phyloP scores from a whole-genome alignment of 2,329 filamentous ascomycete genomes.

The Monosporascus ibericus region DNA sequence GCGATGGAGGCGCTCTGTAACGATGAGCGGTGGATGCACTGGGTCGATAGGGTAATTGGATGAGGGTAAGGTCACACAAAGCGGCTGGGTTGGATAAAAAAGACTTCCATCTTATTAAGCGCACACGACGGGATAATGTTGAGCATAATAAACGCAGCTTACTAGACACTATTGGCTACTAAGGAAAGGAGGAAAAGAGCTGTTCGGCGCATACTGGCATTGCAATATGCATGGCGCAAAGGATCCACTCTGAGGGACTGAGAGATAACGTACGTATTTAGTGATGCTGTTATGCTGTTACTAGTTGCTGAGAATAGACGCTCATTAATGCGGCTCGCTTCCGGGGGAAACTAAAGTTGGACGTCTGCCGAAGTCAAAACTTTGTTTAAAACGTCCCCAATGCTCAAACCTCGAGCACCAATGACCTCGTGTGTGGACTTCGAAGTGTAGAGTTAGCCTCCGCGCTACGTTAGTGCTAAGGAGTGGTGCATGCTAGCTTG shows the following conservation, averaged over 20 bases:
- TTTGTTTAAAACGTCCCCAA: not conserved
- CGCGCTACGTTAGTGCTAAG: not conserved
- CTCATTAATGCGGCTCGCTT: not conserved
- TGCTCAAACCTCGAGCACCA: not conserved
- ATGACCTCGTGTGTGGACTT: not conserved
- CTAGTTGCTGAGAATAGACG: not conserved
- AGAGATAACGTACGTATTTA: too few species aligned
- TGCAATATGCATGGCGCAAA: too few species aligned
- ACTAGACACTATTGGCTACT: too few species aligned
- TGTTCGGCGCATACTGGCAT: too few species aligned
- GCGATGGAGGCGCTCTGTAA: slow-evolving; percentile 25
- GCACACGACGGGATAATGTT: too few species aligned
- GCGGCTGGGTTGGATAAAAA: slow-evolving; percentile 11
- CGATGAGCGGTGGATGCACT: slow-evolving; percentile 25
- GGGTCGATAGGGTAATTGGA: slow-evolving; percentile 27
- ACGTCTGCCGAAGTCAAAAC: not conserved
- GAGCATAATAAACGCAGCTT: too few species aligned
- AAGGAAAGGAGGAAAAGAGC: too few species aligned
- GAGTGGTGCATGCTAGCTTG: not conserved
- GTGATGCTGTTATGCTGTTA: too few species aligned
- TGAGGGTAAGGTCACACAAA: slow-evolving; percentile 11
- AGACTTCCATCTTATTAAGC: slow-evolving; percentile 4
- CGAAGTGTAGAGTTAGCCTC: not conserved
- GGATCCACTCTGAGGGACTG: too few species aligned
- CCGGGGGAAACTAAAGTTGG: too few species aligned